A percentile compares a stretch with the other conserved stretches of the same genome.
These are phyloP conservation scores for Ricinus communis DNA, from an alignment of 345 rosid species.

Conservation along the genomic window DNA sequence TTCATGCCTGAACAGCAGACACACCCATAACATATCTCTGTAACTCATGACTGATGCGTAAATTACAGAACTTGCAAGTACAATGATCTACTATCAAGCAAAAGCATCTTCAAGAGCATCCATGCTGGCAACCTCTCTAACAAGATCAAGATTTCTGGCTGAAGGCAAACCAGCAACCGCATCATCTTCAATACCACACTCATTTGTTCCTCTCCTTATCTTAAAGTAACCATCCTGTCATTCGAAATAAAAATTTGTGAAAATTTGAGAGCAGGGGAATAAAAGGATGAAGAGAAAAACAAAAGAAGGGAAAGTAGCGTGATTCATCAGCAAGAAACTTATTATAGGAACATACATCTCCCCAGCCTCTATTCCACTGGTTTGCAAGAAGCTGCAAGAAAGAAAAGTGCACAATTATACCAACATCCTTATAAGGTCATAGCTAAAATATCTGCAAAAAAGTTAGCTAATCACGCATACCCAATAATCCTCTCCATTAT, in stretches of 20 bases:
- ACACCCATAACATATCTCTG: background rate
- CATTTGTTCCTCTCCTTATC: conserved; percentile 85
- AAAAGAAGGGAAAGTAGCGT: background rate
- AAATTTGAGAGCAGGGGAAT: too few relatives aligned
- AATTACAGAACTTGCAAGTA: background rate
- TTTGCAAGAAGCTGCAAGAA: conserved; percentile 81
- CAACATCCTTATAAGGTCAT: background rate
- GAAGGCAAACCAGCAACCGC: conserved; percentile 85
- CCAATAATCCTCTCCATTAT: conserved; percentile 90
- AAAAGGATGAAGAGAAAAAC: too few relatives aligned
- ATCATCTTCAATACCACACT: conserved; percentile 83
- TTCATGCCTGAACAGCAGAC: too few relatives aligned
- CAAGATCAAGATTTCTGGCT: conserved; percentile 64
- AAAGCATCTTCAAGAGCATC: conserved; percentile 44
- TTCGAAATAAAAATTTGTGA: background rate
- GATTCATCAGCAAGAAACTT: background rate
- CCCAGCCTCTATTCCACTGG: conserved; percentile 95
- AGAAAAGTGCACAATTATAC: conserved; percentile 8
- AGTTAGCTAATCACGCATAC: conserved; percentile 33
- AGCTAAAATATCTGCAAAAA: background rate
- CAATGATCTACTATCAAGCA: conserved; percentile 23
- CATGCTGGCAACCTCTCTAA: conserved; percentile 32
- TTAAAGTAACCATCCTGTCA: conserved; percentile 88
- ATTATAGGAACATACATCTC: conserved; percentile 58
- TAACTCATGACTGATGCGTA: conserved; percentile 2